These are phyloP conservation scores for Podila horticola DNA, from an alignment of 192 early-diverging fungal species.

Conservation along the genomic window DNA sequence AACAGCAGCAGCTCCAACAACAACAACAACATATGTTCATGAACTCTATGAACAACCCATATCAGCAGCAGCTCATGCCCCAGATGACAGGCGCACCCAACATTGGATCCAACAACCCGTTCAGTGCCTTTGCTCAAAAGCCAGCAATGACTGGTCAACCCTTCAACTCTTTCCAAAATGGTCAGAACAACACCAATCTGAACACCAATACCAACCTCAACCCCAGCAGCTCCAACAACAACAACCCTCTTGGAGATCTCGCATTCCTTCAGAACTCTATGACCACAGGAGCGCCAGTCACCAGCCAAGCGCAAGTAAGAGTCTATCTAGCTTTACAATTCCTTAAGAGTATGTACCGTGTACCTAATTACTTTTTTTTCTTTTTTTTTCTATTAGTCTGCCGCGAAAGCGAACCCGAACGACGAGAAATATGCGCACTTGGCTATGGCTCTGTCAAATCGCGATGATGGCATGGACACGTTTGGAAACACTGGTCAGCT, in stretches of 20 bases:
- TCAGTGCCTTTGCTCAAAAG: slow-evolving; percentile 28
- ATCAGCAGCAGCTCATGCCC: slow-evolving; percentile 42
- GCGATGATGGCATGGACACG: slow-evolving; percentile 63
- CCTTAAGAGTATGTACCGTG: no score
- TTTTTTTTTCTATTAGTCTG: background rate
- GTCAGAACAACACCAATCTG: slow-evolving; percentile 5
- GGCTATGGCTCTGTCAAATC: slow-evolving; percentile 19
- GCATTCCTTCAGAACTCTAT: slow-evolving; percentile 32
- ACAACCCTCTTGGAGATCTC: slow-evolving; percentile 17
- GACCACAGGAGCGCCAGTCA: slow-evolving; percentile 13
- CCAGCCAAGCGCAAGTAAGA: slow-evolving; percentile 9
- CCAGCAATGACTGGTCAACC: slow-evolving; percentile 16
- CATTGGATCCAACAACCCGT: slow-evolving; percentile 53
- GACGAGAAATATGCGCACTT: slow-evolving; percentile 34
- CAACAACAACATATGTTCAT: slow-evolving; percentile 27
- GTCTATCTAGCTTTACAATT: no score
- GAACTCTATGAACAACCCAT: slow-evolving; percentile 43
- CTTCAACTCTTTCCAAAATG: background rate
- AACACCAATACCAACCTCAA: slow-evolving; percentile 11
- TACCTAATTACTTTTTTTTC: background rate
- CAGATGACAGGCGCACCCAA: slow-evolving; percentile 23
- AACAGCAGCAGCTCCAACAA: slow-evolving; percentile 31
- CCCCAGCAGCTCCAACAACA: slow-evolving; percentile 10
- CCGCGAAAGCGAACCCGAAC: slow-evolving; percentile 8
- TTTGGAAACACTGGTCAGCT: slow-evolving; percentile 64